phyloP scores from a whole-genome alignment of 1,284 basidiomycete species.

The Agaricales sp. region DNA sequence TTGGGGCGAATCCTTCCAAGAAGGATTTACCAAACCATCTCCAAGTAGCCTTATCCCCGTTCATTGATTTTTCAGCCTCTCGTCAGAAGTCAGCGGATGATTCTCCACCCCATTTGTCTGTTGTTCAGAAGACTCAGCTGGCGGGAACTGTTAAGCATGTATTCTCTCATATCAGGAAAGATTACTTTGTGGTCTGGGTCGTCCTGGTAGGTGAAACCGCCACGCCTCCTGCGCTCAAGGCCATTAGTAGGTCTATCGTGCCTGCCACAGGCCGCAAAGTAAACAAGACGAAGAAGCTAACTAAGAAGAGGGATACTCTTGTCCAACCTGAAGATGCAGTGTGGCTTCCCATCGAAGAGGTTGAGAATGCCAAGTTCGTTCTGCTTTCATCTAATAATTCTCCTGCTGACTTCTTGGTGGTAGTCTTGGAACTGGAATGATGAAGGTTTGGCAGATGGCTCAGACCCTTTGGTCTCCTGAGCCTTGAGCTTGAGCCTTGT shows the following conservation, averaged over 20 bases:
- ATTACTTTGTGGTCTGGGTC: conserved; percentile 74
- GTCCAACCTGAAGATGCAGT: conserved; percentile 5
- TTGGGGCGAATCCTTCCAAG: conserved; percentile 26
- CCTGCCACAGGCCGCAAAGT: conserved; percentile 3
- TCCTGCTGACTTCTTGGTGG: conserved; percentile 6
- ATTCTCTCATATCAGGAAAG: conserved; percentile 89
- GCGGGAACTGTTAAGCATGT: conserved; percentile 69
- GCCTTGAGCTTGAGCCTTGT: too few relatives aligned
- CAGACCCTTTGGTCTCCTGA: too few relatives aligned
- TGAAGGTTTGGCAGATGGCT: conserved; percentile 46
- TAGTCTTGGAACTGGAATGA: conserved; percentile 52
- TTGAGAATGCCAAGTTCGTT: conserved; percentile 55
- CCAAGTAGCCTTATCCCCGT: too few relatives aligned
- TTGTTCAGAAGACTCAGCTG: conserved; percentile 34
- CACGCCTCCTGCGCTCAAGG: conserved; percentile 9
- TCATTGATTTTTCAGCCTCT: too few relatives aligned
- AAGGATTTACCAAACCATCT: conserved; percentile 30
- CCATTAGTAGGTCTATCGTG: conserved; percentile 6
- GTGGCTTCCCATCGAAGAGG: conserved; percentile 48
- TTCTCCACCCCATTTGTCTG: too few relatives aligned
- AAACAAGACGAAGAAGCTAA: conserved; percentile 12
- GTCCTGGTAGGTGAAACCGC: conserved; percentile 43
- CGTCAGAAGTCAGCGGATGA: too few relatives aligned
- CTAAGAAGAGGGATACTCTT: conserved; percentile 10
- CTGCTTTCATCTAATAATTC: conserved; percentile 7